Evolutionary conservation across 108 stramenopile species (phyloP), one percentile per base, ranked within the genome.

Genomic region (Pseudonitzschia multiseries): DNA sequence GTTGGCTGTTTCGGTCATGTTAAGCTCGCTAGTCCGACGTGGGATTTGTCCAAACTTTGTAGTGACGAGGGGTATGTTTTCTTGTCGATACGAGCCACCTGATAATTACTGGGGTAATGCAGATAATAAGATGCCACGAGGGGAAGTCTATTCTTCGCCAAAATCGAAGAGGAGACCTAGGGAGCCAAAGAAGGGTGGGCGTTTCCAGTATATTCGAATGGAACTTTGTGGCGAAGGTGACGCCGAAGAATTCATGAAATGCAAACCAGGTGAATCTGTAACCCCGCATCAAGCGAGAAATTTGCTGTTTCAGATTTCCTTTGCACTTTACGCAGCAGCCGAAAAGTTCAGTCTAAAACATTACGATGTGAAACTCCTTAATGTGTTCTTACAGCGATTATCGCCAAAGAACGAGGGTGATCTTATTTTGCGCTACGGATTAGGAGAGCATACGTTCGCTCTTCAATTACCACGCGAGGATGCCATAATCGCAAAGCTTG

Each of bases 321-420:
- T 96, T 79, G 81, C 97, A 10, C 79, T 99, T 15, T 87, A 94
- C 57, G 89, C 90, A 13, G 96, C 93, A 29, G 86, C 87, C n/a
- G 84, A 91, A 57, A 70, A 79, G 22, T 86, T 90, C 59, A 82
- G 87, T 24, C 53, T 99, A 70, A 96, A 98, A 48, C 99, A 99
- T 78, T 99, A 98, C 70, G 99, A 99, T 77, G 80, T 99, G 24
- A 99, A 99, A 76, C 83, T 98, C n/a, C 88, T 99, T 44, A 99
- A 99, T 80, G 93, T 97, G 51, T 92, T 99, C 48, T 69, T 95
- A 0, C 87, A 88, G 61, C 43, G 70, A 32, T 65, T 83, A 8
- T 66, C 71, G 4, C 51, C 69, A 13, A 71, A 75, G 24, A 68
- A 69, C 14, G 32, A n/a, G 28, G 69, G 77, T 12, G 77, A 82